A percentile compares a stretch with the other conserved stretches of the same genome.
phyloP scores from a whole-genome alignment of 2,329 filamentous ascomycete species.

The Sclerotinia subarctica region DNA sequence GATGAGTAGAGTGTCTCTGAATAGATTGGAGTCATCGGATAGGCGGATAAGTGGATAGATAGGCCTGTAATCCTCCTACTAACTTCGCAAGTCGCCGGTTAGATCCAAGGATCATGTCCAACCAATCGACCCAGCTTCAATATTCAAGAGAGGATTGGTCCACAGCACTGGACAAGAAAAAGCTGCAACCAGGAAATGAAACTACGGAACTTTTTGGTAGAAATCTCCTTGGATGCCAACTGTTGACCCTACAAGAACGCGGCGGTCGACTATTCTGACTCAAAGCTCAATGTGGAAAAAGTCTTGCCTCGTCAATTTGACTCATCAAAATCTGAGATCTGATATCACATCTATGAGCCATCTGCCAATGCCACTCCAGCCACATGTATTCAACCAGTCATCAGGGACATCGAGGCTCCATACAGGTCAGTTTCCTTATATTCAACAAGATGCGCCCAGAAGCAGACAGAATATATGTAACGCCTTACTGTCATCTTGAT shows the following conservation, averaged over 20 bases:
- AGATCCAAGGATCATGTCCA: background rate
- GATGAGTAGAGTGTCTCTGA: background rate
- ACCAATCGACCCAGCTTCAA: background rate
- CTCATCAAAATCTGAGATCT: background rate
- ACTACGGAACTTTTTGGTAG: background rate
- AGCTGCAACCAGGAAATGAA: too few species aligned
- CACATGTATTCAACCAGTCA: background rate
- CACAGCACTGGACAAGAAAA: background rate
- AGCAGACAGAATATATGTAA: background rate
- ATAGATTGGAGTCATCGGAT: background rate
- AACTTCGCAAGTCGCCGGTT: too few species aligned
- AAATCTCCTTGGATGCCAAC: background rate
- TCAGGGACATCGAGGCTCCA: background rate
- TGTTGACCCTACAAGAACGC: background rate
- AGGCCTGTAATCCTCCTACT: background rate
- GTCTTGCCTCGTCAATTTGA: background rate
- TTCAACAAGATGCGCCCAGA: background rate
- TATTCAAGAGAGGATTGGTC: background rate
- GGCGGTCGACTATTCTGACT: background rate
- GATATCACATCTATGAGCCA: background rate
- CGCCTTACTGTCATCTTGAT: background rate
- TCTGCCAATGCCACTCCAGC: background rate
- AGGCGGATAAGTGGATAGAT: background rate
- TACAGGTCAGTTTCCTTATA: constrained; percentile 2
- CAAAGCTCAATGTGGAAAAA: background rate